Base-by-base conservation (phyloP, 2,329 filamentous ascomycete genomes). In the Aspergillus spinulosporus region DNA sequence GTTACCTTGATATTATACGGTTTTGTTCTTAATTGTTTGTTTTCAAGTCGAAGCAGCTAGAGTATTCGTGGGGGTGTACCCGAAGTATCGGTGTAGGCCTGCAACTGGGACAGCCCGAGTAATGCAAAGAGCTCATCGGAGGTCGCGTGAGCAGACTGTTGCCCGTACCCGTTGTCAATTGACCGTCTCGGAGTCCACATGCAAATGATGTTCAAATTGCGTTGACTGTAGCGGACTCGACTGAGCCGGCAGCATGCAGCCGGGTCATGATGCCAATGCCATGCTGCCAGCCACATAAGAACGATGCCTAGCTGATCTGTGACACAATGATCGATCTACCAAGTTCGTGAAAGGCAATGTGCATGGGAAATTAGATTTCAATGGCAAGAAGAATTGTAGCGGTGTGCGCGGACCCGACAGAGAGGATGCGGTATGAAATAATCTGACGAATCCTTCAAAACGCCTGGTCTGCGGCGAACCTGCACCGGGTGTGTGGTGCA, bases 361-460 rank as follows among this genome's bases (percentile, higher is more conserved):
- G 45, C 46, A 48, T 54, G 39, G 15, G 39, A 44, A 49, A 54
- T 45, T 44, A 37, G 11, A 37, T 49, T 36, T 7, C 21, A 44
- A 44, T 49, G 14, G 39, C 14, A 31, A 32, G 21, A 36, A 45
- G 34, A 3, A 14, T 49, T 50, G 39, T 46, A 49, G 58, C 58
- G 58, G 58, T 60, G 58, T 60, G 52, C 49, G 50, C 42, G 45
- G 50, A 46, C 48, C 58, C 51, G 58, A 57, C 26, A 53, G 32
- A 49, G 50, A 57, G 31, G 36, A 45, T 39, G 45, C 42, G 40
- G 15, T 42, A 52, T 45, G 43, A 49, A 42, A 46, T 29, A 37
- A 42, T 56, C 46, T 43, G 40, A 34, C 31, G 28, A 53, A 37
- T 37, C 34, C 34, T 12, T 12, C 4, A 46, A 37, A 14, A 26